A percentile compares a stretch with the other conserved stretches of the same genome.
Evolutionary conservation across 352 stramenopile genomes (phyloP).

Genomic region (Pythium volutum): DNA sequence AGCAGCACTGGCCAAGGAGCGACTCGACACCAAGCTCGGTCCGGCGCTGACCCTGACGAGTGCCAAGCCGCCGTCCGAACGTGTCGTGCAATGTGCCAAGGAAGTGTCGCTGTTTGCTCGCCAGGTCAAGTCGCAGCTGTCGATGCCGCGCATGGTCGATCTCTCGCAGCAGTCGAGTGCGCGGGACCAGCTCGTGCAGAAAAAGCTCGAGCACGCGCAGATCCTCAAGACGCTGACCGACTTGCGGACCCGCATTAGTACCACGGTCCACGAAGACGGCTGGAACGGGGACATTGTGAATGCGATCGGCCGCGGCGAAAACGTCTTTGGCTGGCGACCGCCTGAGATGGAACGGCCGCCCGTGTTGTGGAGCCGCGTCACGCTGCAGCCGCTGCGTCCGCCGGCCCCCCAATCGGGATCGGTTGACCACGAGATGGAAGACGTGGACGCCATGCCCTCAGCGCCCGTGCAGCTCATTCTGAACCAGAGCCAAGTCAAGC

Average conservation of each 20-base stretch:
- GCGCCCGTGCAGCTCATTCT: conserved; percentile 18
- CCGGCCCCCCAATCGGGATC: neutral
- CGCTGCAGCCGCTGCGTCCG: conserved; percentile 23
- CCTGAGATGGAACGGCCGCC: conserved; percentile 69
- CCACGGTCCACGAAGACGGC: conserved; percentile 41
- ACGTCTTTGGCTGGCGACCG: conserved; percentile 70
- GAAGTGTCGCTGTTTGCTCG: conserved; percentile 49
- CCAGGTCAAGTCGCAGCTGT: conserved; percentile 53
- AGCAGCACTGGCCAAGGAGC: conserved; percentile 53
- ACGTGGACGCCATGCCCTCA: conserved; percentile 1
- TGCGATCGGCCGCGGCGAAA: conserved; percentile 59
- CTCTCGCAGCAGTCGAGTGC: conserved; percentile 33
- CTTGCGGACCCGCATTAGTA: conserved; percentile 44
- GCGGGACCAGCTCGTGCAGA: conserved; percentile 43
- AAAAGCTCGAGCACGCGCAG: conserved; percentile 52
- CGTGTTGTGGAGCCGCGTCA: conserved; percentile 58
- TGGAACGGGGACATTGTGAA: conserved; percentile 56
- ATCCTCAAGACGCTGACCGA: conserved; percentile 33
- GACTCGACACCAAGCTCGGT: conserved; percentile 49
- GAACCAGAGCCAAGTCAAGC: conserved; percentile 18
- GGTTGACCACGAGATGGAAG: conserved; percentile 21
- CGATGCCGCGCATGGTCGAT: conserved; percentile 69
- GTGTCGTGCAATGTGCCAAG: conserved; percentile 35
- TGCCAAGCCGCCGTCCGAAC: conserved; percentile 14
- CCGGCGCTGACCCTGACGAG: neutral